Evolutionary conservation across 768 basidiomycete genomes (phyloP).

Genomic region (Leucogyrophana mollusca): DNA sequence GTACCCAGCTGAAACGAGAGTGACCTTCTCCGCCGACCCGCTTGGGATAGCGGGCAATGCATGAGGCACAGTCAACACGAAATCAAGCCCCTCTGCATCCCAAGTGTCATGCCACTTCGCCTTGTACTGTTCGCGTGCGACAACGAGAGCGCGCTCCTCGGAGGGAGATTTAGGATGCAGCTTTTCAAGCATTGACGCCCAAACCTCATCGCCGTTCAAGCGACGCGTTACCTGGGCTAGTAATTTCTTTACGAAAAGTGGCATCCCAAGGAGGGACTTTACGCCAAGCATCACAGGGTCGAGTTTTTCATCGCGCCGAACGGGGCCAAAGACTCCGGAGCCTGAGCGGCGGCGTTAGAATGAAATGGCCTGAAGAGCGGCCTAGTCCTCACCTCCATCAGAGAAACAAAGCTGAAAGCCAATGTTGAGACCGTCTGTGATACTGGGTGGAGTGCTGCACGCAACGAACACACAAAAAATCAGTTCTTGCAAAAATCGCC

Average conservation of each 20-base stretch:
- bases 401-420: conserved; percentile 56
- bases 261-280: conserved; percentile 23
- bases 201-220: conserved; percentile 23
- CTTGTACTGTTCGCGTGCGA: conserved; percentile 23
- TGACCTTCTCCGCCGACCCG: conserved; percentile 31
- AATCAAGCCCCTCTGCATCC: conserved; percentile 38
- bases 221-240: conserved; percentile 38
- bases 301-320: conserved; percentile 35
- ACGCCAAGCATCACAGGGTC: conserved; percentile 27
- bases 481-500: too few species aligned
- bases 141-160: conserved; percentile 27
- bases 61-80: conserved; percentile 38
- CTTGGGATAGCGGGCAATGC: conserved; percentile 37
- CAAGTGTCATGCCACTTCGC: conserved; percentile 37
- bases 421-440: conserved; percentile 47
- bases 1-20: conserved; percentile 31
- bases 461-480: not conserved
- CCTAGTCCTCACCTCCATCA: conserved; percentile 45
- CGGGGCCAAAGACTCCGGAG: conserved; percentile 35
- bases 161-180: conserved; percentile 28
- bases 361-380: not conserved
- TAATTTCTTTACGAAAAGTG: conserved; percentile 39
- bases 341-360: conserved; percentile 30
- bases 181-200: conserved; percentile 32
- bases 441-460: conserved; percentile 43